Evolutionary conservation across 2,329 filamentous ascomycete genomes (phyloP), one percentile per base, ranked within the genome.

Genomic region (Cercospora janseana): DNA sequence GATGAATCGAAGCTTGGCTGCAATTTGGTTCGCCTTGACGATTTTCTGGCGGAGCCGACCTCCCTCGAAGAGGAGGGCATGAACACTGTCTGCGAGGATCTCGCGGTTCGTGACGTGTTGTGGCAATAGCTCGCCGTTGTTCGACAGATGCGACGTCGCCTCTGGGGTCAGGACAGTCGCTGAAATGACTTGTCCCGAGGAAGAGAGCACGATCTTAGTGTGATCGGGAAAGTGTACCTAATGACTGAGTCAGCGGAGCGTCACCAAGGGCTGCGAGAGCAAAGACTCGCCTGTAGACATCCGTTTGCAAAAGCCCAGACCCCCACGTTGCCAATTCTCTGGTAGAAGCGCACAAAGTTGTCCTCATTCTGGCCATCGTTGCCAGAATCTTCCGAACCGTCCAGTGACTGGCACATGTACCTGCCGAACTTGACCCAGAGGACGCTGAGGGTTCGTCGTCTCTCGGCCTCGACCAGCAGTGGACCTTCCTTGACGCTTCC

Each of bases 181-280:
- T 65, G 88, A 85, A 59, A 86, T 85, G 76, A 83, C 86, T 1
- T 79, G 81, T n/a, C 86, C 87, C 23, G 85, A 80, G 1, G 84
- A 73, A 51, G 88, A 87, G 20, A 93, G 72, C 9, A 92, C 85
- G 47, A 93, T 80, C 70, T 93, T 93, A 52, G 88, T 92, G 67
- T 93, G 88, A 60, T 93, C 88, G 2, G 88, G 87, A 68, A 93
- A 93, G 71, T 93, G 92, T 70, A 92, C 87, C 80, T 89, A 13
- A 3, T 31, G 16, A 12, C 43, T 62, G 49, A 63, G 53, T n/a
- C 10, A 21, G 12, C n/a, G 8, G 9, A 43, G 2, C 9, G 4
- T 7, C 24, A 28, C 20, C 13, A n/a, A n/a, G n/a, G n/a, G n/a
- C n/a, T 18, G 23, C 16, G 18, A 20, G 20, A 13, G 15, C 6